phyloP scores from a whole-genome alignment of 169 alveolate genomes.

The Cryptosporidium sp. region DNA sequence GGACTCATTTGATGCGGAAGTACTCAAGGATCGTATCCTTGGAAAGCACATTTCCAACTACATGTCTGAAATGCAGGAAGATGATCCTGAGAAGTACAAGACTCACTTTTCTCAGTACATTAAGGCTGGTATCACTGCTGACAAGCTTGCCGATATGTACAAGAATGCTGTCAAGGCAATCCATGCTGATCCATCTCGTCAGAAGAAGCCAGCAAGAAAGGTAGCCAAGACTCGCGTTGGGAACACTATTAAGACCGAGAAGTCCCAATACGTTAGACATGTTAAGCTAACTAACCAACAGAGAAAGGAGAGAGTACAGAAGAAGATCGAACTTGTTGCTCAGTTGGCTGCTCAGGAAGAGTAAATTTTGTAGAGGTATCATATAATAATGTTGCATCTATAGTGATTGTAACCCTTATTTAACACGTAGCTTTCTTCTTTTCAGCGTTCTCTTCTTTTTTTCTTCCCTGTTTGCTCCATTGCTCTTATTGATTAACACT shows the following conservation, averaged over 20 bases:
- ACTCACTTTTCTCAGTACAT: conserved; percentile 95
- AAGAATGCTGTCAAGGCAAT: conserved; percentile 96
- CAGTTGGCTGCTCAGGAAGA: conserved; percentile 68
- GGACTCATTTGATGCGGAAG: conserved; percentile 96
- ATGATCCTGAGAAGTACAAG: conserved; percentile 95
- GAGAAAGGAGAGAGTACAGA: conserved; percentile 93
- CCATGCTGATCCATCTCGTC: conserved; percentile 91
- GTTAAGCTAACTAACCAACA: conserved; percentile 91
- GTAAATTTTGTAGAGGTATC: conserved; percentile 26
- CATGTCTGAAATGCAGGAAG: conserved; percentile 96
- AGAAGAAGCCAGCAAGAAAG: conserved; percentile 85
- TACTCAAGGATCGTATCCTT: conserved; percentile 96
- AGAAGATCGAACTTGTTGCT: conserved; percentile 90
- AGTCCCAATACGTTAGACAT: conserved; percentile 92
- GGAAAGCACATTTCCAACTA: conserved; percentile 98
- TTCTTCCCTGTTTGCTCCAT: not conserved
- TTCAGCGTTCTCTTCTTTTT: not conserved
- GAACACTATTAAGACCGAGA: conserved; percentile 86
- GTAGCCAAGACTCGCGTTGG: conserved; percentile 87
- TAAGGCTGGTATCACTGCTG: conserved; percentile 92
- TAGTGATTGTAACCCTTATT: conserved; percentile 48
- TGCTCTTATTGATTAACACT: too few species aligned
- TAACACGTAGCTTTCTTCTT: conserved; percentile 1
- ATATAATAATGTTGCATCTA: conserved; percentile 53
- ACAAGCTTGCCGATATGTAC: conserved; percentile 96